Evolutionary conservation across 257 asterid species (phyloP).

Genomic region (Solanum piurae): DNA sequence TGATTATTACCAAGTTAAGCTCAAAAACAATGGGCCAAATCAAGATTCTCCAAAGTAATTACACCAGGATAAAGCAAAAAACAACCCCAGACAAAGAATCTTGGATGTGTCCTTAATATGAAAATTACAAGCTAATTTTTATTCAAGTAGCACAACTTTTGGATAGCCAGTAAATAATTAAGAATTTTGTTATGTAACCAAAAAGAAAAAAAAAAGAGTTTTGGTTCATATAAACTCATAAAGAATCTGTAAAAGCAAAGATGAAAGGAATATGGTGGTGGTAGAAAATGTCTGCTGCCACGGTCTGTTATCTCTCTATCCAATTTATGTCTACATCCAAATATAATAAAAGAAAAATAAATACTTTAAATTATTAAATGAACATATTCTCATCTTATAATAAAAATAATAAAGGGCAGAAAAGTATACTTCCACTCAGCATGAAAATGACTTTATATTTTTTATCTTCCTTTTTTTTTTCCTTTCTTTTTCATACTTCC

Average conservation of each 20-base stretch:
- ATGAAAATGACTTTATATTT: constrained; percentile 4
- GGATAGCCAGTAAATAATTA: not conserved
- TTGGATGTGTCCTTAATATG: not conserved
- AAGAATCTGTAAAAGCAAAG: constrained; percentile 76
- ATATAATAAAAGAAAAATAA: constrained; percentile 12
- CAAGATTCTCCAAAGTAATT: constrained; percentile 35
- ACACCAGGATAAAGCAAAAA: not conserved
- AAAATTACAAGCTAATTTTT: not conserved
- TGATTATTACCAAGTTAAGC: constrained; percentile 25
- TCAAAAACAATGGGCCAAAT: constrained; percentile 29
- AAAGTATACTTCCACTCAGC: constrained; percentile 16
- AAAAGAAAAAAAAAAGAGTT: not conserved
- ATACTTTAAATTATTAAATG: not conserved
- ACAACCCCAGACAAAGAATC: not conserved
- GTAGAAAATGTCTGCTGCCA: constrained; percentile 64
- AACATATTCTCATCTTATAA: not conserved
- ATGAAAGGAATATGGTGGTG: constrained; percentile 71
- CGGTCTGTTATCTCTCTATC: constrained; percentile 82
- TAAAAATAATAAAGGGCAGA: not conserved
- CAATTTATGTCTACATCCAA: constrained; percentile 41
- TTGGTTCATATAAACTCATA: constrained; percentile 43
- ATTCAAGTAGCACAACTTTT: not conserved
- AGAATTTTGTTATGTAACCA: not conserved
- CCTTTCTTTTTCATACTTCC: not conserved
- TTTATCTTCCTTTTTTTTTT: not conserved